Conservation (phyloP, 139 green algal species). For the Trebouxia sp. region DNA sequence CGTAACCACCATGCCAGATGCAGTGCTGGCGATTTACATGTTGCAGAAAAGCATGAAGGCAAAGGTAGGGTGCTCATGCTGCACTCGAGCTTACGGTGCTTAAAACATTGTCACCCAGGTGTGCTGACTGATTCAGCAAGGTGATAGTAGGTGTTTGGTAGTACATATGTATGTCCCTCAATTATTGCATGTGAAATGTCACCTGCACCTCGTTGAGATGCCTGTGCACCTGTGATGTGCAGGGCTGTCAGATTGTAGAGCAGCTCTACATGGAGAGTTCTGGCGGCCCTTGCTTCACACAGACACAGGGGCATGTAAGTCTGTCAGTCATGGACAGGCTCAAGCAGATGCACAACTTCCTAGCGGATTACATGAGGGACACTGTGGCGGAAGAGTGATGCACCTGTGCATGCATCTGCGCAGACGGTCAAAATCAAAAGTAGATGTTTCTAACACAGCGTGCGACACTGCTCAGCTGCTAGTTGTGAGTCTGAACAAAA, state of each 20-base stretch:
- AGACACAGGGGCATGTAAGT: neutral
- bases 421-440: no score
- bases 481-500: no score
- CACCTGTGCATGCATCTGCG: no score
- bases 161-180: neutral
- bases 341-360: neutral
- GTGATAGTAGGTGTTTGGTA: neutral
- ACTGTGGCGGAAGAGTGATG: neutral
- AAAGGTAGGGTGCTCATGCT: slow-evolving; percentile 9
- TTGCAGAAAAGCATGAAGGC: slow-evolving; percentile 24
- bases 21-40: slow-evolving; percentile 32
- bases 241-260: neutral
- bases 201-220: no score
- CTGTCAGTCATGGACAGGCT: neutral
- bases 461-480: no score
- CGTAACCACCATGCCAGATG: slow-evolving; percentile 35
- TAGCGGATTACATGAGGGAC: neutral
- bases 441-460: no score
- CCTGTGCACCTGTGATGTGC: neutral
- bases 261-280: neutral
- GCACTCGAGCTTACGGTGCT: no score
- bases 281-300: neutral
- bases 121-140: no score
- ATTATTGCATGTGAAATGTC: no score
- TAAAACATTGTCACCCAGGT: no score